Evolutionary conservation across 495 filamentous ascomycete species (phyloP).

Genomic region (Cairneyella variabilis): DNA sequence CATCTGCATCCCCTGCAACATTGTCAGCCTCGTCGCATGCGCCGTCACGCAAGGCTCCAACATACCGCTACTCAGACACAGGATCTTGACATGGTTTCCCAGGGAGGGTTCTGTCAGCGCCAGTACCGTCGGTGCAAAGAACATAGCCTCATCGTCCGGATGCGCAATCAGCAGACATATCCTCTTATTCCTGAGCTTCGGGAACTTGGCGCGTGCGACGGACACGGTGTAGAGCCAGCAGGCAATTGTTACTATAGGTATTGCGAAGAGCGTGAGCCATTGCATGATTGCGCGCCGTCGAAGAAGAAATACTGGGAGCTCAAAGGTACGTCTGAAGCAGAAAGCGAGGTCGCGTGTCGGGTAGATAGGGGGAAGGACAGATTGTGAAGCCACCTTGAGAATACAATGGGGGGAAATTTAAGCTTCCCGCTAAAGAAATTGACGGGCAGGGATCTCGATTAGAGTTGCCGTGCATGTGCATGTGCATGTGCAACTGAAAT

Average conservation of each 20-base stretch:
- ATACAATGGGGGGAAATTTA: background rate
- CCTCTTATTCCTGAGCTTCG: constrained; percentile 69
- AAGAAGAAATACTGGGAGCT: background rate
- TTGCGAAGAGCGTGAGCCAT: constrained; percentile 36
- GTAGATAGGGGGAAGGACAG: constrained; percentile 14
- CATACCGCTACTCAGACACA: constrained; percentile 83
- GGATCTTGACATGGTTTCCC: constrained; percentile 87
- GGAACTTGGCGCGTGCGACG: constrained; percentile 55
- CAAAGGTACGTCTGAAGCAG: background rate
- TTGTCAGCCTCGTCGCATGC: constrained; percentile 2
- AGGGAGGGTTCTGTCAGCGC: constrained; percentile 67
- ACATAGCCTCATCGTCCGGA: constrained; percentile 99
- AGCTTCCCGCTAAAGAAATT: constrained; percentile 3
- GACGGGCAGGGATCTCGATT: background rate
- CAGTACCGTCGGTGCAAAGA: constrained; percentile 87
- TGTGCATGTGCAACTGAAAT: no score
- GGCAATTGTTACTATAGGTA: constrained; percentile 56
- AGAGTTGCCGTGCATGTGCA: constrained; percentile 4
- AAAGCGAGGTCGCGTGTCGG: background rate
- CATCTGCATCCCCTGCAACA: constrained; percentile 70
- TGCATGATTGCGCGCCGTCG: constrained; percentile 12
- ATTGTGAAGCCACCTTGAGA: constrained; percentile 13
- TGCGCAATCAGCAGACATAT: constrained; percentile 92
- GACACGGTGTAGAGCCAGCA: constrained; percentile 54
- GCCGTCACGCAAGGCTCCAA: background rate